These are phyloP conservation scores for Amanita polypyramis DNA, from an alignment of 768 basidiomycete species.

Conservation along the genomic window DNA sequence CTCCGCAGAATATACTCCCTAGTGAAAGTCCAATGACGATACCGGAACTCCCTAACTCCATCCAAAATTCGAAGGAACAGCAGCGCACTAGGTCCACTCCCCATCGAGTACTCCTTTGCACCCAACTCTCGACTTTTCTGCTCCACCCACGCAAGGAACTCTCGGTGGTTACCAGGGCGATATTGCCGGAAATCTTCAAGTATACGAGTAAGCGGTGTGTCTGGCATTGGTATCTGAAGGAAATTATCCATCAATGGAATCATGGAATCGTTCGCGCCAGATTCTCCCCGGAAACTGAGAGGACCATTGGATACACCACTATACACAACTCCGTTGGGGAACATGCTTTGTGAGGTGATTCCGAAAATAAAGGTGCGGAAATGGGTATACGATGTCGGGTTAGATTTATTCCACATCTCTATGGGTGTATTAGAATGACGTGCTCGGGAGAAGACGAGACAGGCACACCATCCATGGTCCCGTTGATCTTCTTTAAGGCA, in stretches of 20 bases:
- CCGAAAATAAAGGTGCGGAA: conserved; percentile 26
- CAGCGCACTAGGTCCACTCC: conserved; percentile 10
- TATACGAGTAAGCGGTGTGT: conserved; percentile 19
- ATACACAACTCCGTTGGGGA: conserved; percentile 22
- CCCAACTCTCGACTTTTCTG: conserved; percentile 9
- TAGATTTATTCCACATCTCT: conserved; percentile 19
- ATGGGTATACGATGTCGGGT: conserved; percentile 19
- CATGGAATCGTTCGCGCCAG: conserved; percentile 21
- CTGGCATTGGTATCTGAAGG: conserved; percentile 12
- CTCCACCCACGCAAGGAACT: conserved; percentile 18
- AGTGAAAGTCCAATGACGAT: conserved; percentile 24
- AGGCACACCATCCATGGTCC: conserved; percentile 1
- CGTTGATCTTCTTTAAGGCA: background rate
- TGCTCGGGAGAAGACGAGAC: background rate
- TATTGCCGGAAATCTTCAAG: conserved; percentile 22
- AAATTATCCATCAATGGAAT: conserved; percentile 24
- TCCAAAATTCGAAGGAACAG: conserved; percentile 17
- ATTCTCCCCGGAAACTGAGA: conserved; percentile 21
- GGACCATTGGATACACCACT: conserved; percentile 20
- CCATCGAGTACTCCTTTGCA: conserved; percentile 15
- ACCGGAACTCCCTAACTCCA: conserved; percentile 16
- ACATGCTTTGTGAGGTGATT: conserved; percentile 20
- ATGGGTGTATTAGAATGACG: background rate
- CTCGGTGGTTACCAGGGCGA: conserved; percentile 13
- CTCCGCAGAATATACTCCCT: conserved; percentile 21